These are phyloP conservation scores for Penicillium lagena DNA, from an alignment of 495 filamentous ascomycete genomes.

Conservation along the genomic window DNA sequence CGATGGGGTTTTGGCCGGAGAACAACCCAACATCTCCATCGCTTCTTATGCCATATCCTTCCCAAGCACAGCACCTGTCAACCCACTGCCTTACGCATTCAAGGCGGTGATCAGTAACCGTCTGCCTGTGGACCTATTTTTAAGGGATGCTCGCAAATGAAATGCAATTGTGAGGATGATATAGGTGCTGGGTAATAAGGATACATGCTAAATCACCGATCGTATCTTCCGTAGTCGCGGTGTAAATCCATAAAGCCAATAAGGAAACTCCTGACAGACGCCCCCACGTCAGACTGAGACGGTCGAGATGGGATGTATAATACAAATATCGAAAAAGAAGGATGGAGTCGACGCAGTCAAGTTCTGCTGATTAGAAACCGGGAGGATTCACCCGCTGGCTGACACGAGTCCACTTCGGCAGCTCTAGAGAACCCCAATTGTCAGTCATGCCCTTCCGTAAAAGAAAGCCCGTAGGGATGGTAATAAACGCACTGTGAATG, in stretches of 20 bases:
- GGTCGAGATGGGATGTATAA: slow-evolving; percentile 19
- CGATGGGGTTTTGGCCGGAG: neutral
- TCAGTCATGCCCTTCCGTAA: neutral
- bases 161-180: slow-evolving; percentile 15
- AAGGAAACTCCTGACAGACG: slow-evolving; percentile 1
- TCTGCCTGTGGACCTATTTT: neutral
- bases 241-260: too few relatives aligned
- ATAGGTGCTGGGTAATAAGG: slow-evolving; percentile 23
- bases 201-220: slow-evolving; percentile 13
- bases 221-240: slow-evolving; percentile 1
- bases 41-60: slow-evolving; percentile 11
- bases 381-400: slow-evolving; percentile 90
- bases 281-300: neutral
- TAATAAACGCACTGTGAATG: slow-evolving; percentile 75
- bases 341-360: neutral
- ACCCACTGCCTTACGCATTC: neutral
- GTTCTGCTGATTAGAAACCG: slow-evolving; percentile 59
- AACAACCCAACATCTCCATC: neutral
- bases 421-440: slow-evolving; percentile 43
- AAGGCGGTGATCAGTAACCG: too few relatives aligned
- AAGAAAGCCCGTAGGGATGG: too few relatives aligned
- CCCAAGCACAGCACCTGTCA: neutral
- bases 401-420: slow-evolving; percentile 95
- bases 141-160: slow-evolving; percentile 7
- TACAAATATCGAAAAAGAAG: slow-evolving; percentile 20